Percentiles rank a stretch among this genome's conserved stretches.
Conservation (phyloP, 805 yeast genomes). For the Candida ulmi region DNA sequence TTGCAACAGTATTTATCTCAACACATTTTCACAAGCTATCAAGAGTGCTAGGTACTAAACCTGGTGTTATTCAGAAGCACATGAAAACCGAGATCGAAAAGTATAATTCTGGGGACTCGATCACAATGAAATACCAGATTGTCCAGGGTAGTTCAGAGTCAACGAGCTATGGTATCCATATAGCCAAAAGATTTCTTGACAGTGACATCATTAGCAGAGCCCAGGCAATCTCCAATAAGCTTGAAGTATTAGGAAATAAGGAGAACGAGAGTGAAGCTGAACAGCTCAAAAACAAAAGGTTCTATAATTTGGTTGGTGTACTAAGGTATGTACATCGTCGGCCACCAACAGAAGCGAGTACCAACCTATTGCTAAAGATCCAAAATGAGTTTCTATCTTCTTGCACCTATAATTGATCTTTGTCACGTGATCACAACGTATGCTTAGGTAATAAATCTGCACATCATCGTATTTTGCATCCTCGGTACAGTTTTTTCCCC, state of each 20-base stretch:
- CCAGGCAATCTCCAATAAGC: constrained; percentile 16
- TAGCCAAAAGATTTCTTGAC: constrained; percentile 24
- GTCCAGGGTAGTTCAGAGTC: constrained; percentile 17
- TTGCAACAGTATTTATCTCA: constrained; percentile 31
- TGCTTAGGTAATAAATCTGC: neutral
- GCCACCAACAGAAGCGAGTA: constrained; percentile 8
- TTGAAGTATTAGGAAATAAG: constrained; percentile 7
- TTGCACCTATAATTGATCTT: too few relatives aligned
- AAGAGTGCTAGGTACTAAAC: constrained; percentile 25
- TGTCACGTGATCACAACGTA: too few relatives aligned
- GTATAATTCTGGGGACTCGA: constrained; percentile 7
- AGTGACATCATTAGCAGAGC: constrained; percentile 24
- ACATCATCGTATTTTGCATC: too few relatives aligned
- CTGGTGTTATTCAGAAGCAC: constrained; percentile 31
- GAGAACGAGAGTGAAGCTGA: constrained; percentile 1
- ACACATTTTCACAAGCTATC: constrained; percentile 43
- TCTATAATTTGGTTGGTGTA: constrained; percentile 23
- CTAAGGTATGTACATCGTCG: constrained; percentile 13
- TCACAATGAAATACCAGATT: constrained; percentile 28
- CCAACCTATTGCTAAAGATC: constrained; percentile 15
- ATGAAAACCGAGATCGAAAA: constrained; percentile 26
- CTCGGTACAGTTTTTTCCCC: neutral
- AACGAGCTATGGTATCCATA: constrained; percentile 27
- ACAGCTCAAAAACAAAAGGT: constrained; percentile 17
- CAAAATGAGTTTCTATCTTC: constrained; percentile 23